These are phyloP conservation scores for Umbelopsis isabellina DNA, from an alignment of 192 early-diverging fungal genomes.

Conservation along the genomic window DNA sequence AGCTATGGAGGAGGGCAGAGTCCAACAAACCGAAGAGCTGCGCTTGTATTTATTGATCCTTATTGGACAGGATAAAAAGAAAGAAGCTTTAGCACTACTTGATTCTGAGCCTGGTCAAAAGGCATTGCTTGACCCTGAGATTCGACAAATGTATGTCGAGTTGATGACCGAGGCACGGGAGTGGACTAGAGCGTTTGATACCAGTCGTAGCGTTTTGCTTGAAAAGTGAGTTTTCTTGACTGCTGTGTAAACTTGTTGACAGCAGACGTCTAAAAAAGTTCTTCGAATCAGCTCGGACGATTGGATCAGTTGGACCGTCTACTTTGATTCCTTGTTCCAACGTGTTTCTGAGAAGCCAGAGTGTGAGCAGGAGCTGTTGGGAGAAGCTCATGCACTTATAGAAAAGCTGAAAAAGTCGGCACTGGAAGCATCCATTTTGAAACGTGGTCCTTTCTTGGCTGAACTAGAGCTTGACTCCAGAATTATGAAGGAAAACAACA, in stretches of 20 bases:
- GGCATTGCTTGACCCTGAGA: slow-evolving; percentile 77
- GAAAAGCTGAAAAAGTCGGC: slow-evolving; percentile 42
- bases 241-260: neutral
- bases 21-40: slow-evolving; percentile 78
- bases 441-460: slow-evolving; percentile 75
- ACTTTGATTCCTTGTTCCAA: slow-evolving; percentile 62
- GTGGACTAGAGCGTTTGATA: slow-evolving; percentile 49
- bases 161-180: slow-evolving; percentile 54
- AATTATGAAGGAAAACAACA: slow-evolving; percentile 37
- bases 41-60: slow-evolving; percentile 78
- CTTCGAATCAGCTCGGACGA: slow-evolving; percentile 63
- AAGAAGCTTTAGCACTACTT: slow-evolving; percentile 62
- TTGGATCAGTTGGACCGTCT: slow-evolving; percentile 66
- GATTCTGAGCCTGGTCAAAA: slow-evolving; percentile 62
- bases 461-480: slow-evolving; percentile 62
- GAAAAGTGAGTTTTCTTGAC: slow-evolving; percentile 29
- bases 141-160: slow-evolving; percentile 58
- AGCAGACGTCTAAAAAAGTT: neutral
- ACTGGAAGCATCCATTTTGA: slow-evolving; percentile 38
- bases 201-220: slow-evolving; percentile 46
- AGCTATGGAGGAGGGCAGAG: slow-evolving; percentile 64
- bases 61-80: slow-evolving; percentile 66
- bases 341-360: slow-evolving; percentile 43
- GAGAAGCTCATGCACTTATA: slow-evolving; percentile 47
- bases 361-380: slow-evolving; percentile 28